Evolutionary conservation across 352 stramenopile species (phyloP).

Genomic region (Globisporangium recalcitrans): DNA sequence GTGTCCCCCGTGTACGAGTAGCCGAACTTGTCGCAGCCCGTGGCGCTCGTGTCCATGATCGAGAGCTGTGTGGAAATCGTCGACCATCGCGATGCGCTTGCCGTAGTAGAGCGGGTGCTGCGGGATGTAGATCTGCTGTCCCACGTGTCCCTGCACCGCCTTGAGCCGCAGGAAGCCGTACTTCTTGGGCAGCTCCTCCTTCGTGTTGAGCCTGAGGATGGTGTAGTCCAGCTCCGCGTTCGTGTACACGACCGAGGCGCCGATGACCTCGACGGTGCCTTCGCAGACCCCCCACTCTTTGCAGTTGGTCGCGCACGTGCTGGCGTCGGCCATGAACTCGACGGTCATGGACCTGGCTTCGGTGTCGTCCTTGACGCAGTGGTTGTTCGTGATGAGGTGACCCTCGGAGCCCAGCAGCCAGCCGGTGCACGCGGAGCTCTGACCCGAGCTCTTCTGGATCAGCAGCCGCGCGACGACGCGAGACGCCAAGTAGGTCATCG

Average conservation of each 20-base stretch:
- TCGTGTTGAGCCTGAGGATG: constrained; percentile 41
- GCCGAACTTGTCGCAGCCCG: constrained; percentile 30
- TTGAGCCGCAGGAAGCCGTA: constrained; percentile 63
- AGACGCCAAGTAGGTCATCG: constrained; percentile 34
- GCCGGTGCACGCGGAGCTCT: constrained; percentile 39
- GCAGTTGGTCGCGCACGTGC: constrained; percentile 33
- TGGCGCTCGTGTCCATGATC: constrained; percentile 26
- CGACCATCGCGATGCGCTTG: constrained; percentile 25
- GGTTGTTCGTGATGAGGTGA: constrained; percentile 69
- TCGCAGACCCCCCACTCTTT: constrained; percentile 31
- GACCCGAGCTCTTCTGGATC: constrained; percentile 34
- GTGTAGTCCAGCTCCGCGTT: constrained; percentile 56
- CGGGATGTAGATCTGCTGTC: constrained; percentile 25
- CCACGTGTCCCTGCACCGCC: constrained; percentile 14
- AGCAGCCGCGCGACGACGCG: constrained; percentile 45
- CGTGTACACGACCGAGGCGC: constrained; percentile 37
- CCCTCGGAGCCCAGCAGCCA: constrained; percentile 57
- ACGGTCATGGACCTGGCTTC: constrained; percentile 40
- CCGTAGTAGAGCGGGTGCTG: constrained; percentile 26
- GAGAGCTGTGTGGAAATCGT: constrained; percentile 29
- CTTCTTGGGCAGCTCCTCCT: constrained; percentile 27
- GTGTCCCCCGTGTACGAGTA: constrained; percentile 68
- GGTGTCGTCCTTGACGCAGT: constrained; percentile 44
- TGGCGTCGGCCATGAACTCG: constrained; percentile 59
- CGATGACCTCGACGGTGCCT: constrained; percentile 39